Percentiles rank a stretch among this genome's conserved stretches.
phyloP scores from a whole-genome alignment of 495 filamentous ascomycete species.

The Haplographium delicatum region DNA sequence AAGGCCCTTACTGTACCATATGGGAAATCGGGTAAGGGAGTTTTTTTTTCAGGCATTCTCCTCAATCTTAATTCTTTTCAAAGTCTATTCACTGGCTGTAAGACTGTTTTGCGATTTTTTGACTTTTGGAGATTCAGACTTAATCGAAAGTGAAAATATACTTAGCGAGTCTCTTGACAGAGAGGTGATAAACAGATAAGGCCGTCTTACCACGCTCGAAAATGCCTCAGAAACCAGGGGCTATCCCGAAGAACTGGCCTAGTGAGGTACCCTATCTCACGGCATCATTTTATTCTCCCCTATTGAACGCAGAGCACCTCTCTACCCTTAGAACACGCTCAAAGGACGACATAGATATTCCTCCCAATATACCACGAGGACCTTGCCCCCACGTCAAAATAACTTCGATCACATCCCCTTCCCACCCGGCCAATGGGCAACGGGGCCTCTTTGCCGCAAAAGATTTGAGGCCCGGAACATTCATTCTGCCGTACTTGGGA shows the following conservation, averaged over 20 bases:
- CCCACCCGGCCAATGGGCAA: conserved; percentile 61
- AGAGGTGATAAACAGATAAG: no score
- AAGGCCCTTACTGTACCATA: no score
- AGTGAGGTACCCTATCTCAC: conserved; percentile 46
- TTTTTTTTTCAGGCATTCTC: no score
- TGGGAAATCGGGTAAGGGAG: no score
- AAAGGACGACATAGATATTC: conserved; percentile 25
- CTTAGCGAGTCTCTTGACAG: no score
- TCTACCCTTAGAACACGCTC: conserved; percentile 32
- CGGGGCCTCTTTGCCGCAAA: conserved; percentile 59
- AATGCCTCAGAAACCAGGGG: conserved; percentile 3
- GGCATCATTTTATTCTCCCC: conserved; percentile 42
- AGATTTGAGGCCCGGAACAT: conserved; percentile 47
- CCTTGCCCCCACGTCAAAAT: conserved; percentile 50
- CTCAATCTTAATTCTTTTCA: no score
- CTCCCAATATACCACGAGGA: conserved; percentile 31
- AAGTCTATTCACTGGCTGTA: no score
- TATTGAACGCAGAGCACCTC: conserved; percentile 35
- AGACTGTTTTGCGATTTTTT: no score
- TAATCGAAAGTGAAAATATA: no score
- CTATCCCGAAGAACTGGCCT: conserved; percentile 54
- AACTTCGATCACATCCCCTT: conserved; percentile 41
- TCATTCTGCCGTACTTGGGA: conserved; percentile 65
- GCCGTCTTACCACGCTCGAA: no score
- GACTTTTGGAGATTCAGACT: no score